These are phyloP conservation scores for Vitis hybrid DNA, from an alignment of 177 flowering plant genomes.

Conservation along the genomic window DNA sequence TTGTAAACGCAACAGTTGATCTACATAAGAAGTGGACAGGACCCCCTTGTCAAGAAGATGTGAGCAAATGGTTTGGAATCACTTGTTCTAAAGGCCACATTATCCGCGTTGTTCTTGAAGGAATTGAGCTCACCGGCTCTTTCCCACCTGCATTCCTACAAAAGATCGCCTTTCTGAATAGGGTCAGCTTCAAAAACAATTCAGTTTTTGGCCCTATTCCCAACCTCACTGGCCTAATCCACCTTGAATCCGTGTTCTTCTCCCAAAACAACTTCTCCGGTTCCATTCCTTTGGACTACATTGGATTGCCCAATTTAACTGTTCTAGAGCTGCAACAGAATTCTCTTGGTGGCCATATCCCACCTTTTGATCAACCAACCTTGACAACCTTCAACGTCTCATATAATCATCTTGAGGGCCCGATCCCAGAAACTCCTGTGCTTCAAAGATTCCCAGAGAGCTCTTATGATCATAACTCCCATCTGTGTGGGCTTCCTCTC, in stretches of 20 bases:
- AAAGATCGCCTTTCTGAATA: constrained; percentile 34
- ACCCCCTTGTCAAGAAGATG: constrained; percentile 33
- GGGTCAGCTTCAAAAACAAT: constrained; percentile 46
- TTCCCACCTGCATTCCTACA: constrained; percentile 35
- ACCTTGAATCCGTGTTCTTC: constrained; percentile 29
- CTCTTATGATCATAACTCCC: constrained; percentile 34
- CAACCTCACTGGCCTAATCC: constrained; percentile 30
- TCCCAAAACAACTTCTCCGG: constrained; percentile 43
- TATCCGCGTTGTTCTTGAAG: constrained; percentile 33
- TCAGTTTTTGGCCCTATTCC: constrained; percentile 43
- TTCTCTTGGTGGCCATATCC: constrained; percentile 37
- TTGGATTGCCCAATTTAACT: constrained; percentile 25
- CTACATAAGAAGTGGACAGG: constrained; percentile 52
- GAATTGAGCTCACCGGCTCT: constrained; percentile 37
- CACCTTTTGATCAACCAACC: constrained; percentile 41
- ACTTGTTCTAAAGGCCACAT: constrained; percentile 42
- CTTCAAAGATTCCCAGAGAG: constrained; percentile 36
- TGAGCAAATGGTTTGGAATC: constrained; percentile 49
- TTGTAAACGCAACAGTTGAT: constrained; percentile 24
- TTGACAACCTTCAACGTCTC: constrained; percentile 46
- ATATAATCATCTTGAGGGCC: constrained; percentile 36
- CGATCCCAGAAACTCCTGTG: constrained; percentile 38
- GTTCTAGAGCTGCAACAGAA: constrained; percentile 44
- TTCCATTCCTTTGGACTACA: constrained; percentile 33
- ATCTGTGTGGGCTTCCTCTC: constrained; percentile 48